Evolutionary conservation across 2,329 filamentous ascomycete genomes (phyloP).

Genomic region (Cladosporium austrohemisphaericum): DNA sequence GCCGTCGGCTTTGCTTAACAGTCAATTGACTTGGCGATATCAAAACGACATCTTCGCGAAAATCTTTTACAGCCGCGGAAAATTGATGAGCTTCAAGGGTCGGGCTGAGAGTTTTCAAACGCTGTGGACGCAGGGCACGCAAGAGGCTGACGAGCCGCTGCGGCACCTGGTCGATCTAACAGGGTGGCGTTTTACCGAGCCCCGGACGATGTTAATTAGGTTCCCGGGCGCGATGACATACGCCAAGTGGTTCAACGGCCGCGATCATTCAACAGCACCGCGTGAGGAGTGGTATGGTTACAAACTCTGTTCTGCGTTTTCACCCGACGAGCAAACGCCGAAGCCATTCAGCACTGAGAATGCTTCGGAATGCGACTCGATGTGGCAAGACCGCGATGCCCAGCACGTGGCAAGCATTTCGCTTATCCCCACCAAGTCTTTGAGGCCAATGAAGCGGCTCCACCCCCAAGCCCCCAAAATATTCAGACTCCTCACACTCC

Average conservation of each 20-base stretch:
- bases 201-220: constrained; percentile 4
- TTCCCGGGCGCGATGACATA: constrained; percentile 5
- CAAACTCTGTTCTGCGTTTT: constrained; percentile 11
- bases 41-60: too few relatives aligned
- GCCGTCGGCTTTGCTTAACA: constrained; percentile 9
- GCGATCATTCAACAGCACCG: constrained; percentile 5
- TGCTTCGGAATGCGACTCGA: not conserved
- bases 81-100: too few relatives aligned
- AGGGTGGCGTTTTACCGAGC: constrained; percentile 7
- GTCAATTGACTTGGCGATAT: not conserved
- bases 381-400: constrained; percentile 5
- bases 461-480: constrained; percentile 13
- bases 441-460: constrained; percentile 1
- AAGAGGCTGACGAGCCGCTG: constrained; percentile 6
- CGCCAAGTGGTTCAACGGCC: constrained; percentile 7
- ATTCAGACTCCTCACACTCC: constrained; percentile 14
- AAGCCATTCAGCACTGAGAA: not conserved
- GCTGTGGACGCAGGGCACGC: not conserved
- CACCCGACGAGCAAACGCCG: constrained; percentile 12
- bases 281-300: constrained; percentile 3
- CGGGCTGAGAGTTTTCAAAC: too few relatives aligned
- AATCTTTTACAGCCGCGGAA: too few relatives aligned
- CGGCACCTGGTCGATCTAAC: constrained; percentile 2
- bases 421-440: constrained; percentile 14
- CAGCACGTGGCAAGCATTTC: constrained; percentile 15